Conservation (phyloP, 495 filamentous ascomycete species). For the Podospora comata region DNA sequence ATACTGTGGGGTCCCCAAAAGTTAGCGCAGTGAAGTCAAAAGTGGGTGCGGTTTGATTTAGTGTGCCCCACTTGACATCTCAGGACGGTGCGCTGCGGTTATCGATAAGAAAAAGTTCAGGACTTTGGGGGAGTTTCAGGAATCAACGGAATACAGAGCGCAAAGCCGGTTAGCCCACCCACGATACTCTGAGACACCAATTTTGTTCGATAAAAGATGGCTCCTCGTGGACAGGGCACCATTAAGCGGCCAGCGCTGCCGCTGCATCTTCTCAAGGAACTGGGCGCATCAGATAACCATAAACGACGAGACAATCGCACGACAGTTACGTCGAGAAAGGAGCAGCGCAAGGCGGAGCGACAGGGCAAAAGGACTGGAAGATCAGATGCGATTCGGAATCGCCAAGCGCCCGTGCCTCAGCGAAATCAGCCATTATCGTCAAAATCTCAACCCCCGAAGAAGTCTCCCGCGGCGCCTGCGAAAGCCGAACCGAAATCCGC, state of each 20-base stretch:
- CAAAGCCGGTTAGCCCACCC: background rate
- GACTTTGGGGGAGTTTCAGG: background rate
- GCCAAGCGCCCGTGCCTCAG: background rate
- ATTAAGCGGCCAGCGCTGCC: conserved; percentile 25
- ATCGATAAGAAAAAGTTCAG: background rate
- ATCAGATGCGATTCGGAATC: conserved; percentile 13
- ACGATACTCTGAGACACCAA: too few relatives aligned
- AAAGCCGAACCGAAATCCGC: conserved; percentile 17
- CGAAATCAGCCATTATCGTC: conserved; percentile 10
- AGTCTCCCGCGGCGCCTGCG: background rate
- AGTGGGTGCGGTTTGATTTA: background rate
- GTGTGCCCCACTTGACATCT: background rate
- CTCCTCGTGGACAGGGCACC: conserved; percentile 1
- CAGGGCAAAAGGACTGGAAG: conserved; percentile 38
- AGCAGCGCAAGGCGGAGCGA: conserved; percentile 50
- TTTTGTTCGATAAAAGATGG: background rate
- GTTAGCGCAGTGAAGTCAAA: background rate
- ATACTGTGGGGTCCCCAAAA: conserved; percentile 1
- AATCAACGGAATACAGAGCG: background rate
- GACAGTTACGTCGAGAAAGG: conserved; percentile 41
- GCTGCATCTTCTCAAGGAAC: conserved; percentile 29
- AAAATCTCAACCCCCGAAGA: background rate
- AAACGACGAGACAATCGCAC: background rate
- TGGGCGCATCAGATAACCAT: conserved; percentile 22
- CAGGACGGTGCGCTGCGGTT: background rate